Conservation (phyloP, 2,329 filamentous ascomycete species). For the Alternaria longipes region DNA sequence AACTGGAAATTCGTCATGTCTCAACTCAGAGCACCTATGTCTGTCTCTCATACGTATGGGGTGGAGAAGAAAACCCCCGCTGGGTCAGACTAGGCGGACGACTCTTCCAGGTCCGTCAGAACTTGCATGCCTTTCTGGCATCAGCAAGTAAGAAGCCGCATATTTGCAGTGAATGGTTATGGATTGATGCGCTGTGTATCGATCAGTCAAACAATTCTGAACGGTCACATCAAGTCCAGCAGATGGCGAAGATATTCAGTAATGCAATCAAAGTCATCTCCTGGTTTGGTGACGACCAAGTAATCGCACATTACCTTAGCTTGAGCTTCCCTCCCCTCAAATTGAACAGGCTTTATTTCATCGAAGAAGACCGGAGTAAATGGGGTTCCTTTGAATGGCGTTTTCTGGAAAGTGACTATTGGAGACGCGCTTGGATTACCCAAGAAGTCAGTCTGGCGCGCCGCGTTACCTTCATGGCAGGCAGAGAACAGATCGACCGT, state of each 20-base stretch:
- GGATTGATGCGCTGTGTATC: background rate
- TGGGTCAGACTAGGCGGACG: background rate
- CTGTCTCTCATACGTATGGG: background rate
- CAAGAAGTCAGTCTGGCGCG: too few species aligned
- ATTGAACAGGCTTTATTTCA: too few species aligned
- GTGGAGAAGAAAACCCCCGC: accelerated
- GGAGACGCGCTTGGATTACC: too few species aligned
- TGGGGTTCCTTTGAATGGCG: too few species aligned
- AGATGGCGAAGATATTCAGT: background rate
- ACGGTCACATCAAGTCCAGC: background rate
- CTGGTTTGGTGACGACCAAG: background rate
- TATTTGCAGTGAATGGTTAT: background rate
- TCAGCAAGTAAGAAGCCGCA: background rate
- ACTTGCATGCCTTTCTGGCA: background rate
- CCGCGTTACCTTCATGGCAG: too few species aligned
- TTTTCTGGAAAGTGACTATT: too few species aligned
- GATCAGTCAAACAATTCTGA: background rate
- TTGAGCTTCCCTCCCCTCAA: too few species aligned
- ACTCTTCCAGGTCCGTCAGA: background rate
- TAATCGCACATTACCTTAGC: background rate
- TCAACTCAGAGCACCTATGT: accelerated
- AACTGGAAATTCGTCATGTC: background rate
- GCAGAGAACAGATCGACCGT: too few species aligned
- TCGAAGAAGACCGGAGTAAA: too few species aligned
- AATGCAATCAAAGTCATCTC: background rate